These are phyloP conservation scores for Moelleriella libera DNA, from an alignment of 2,329 filamentous ascomycete species.

Conservation along the genomic window DNA sequence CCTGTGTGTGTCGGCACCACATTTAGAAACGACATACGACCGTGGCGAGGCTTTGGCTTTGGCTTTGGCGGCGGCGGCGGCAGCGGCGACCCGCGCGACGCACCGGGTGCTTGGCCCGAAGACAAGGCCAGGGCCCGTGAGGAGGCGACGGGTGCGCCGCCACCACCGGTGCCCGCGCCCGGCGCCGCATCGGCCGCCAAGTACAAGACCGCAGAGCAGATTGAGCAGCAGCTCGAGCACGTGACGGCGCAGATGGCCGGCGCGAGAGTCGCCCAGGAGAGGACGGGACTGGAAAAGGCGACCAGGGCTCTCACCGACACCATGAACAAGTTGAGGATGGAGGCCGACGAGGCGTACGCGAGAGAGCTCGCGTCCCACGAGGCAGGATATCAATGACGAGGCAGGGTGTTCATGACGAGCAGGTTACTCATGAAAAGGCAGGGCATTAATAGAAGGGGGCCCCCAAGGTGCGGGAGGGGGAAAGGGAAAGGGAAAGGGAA, in stretches of 20 bases:
- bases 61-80: background rate
- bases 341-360: conserved; percentile 34
- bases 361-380: conserved; percentile 19
- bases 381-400: background rate
- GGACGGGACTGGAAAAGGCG: conserved; percentile 15
- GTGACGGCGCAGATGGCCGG: conserved; percentile 14
- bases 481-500: too few relatives aligned
- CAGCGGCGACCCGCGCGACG: conserved; percentile 1
- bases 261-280: conserved; percentile 9
- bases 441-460: too few relatives aligned
- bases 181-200: conserved; percentile 16
- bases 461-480: too few relatives aligned
- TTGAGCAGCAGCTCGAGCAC: conserved; percentile 18
- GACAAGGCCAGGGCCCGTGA: conserved; percentile 9
- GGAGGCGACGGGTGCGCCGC: background rate
- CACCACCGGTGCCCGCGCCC: conserved; percentile 5
- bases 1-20: background rate
- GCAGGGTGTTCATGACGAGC: background rate
- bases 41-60: conserved; percentile 1
- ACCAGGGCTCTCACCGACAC: conserved; percentile 22
- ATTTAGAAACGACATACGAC: conserved; percentile 5
- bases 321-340: conserved; percentile 23
- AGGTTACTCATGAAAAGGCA: too few relatives aligned
- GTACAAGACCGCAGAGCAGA: conserved; percentile 19
- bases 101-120: conserved; percentile 21